Percentiles rank a stretch among this genome's conserved stretches.
phyloP scores from a whole-genome alignment of 345 rosid genomes.

The Mangifera indica region DNA sequence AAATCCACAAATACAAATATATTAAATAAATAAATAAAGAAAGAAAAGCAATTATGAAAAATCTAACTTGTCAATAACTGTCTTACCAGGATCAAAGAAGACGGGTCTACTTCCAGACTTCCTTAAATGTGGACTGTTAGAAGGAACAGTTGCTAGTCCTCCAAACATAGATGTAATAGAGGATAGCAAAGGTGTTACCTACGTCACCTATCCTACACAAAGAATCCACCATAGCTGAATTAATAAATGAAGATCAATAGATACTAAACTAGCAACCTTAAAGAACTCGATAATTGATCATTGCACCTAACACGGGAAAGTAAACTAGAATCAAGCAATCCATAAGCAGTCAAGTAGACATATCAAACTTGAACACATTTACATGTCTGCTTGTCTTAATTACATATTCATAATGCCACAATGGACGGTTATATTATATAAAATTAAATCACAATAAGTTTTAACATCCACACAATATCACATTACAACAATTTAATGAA shows the following conservation, averaged over 20 bases:
- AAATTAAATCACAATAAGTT: too few relatives aligned
- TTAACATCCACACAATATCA: too few relatives aligned
- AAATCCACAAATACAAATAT: background rate
- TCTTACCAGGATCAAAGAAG: conserved; percentile 66
- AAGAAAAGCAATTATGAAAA: too few relatives aligned
- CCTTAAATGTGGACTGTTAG: conserved; percentile 75
- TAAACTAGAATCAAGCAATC: too few relatives aligned
- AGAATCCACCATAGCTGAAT: background rate
- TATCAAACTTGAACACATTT: background rate
- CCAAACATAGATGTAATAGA: conserved; percentile 64
- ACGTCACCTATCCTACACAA: conserved; percentile 23
- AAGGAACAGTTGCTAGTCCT: conserved; percentile 46
- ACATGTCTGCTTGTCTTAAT: background rate
- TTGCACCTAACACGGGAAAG: background rate
- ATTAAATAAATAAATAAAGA: background rate
- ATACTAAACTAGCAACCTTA: background rate
- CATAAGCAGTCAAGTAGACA: background rate
- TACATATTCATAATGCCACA: background rate
- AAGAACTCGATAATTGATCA: background rate
- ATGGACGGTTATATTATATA: background rate
- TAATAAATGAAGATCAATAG: conserved; percentile 1
- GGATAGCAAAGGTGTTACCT: background rate
- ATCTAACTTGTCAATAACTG: background rate
- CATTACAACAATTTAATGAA: background rate
- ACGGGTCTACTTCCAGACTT: conserved; percentile 77